Evolutionary conservation across 2,329 filamentous ascomycete genomes (phyloP).

Genomic region (Verticillium klebahnii): DNA sequence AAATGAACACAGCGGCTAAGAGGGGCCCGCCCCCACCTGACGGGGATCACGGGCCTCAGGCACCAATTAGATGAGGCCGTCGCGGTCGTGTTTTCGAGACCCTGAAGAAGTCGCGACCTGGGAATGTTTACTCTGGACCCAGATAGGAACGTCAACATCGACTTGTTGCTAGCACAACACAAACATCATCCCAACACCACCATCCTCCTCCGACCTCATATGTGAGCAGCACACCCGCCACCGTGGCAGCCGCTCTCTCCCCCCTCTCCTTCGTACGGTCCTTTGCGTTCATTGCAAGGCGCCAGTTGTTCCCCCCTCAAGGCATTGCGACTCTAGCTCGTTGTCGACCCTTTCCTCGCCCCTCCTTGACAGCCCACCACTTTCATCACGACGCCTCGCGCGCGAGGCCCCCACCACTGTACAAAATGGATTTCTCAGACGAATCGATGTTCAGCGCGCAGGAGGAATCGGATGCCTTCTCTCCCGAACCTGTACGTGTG

Average conservation of each 20-base stretch:
- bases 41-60: neutral
- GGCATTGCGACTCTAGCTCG: neutral
- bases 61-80: neutral
- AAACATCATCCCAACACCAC: slow-evolving; percentile 3
- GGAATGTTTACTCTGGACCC: slow-evolving; percentile 4
- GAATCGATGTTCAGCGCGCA: slow-evolving; percentile 39
- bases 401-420: slow-evolving; percentile 6
- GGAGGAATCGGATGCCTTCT: slow-evolving; percentile 37
- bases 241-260: slow-evolving; percentile 9
- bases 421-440: slow-evolving; percentile 53
- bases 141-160: slow-evolving; percentile 12
- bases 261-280: slow-evolving; percentile 4
- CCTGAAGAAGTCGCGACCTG: neutral
- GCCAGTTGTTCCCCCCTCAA: neutral
- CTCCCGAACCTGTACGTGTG: slow-evolving; percentile 31
- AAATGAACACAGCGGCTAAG: neutral
- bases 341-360: neutral
- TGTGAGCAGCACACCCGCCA: slow-evolving; percentile 1
- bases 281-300: slow-evolving; percentile 3
- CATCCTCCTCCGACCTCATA: slow-evolving; percentile 3
- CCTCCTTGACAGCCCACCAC: neutral
- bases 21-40: neutral
- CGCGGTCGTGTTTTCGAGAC: neutral
- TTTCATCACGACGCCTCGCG: slow-evolving; percentile 3
- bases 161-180: slow-evolving; percentile 14